Evolutionary conservation across 2,329 filamentous ascomycete genomes (phyloP).

Genomic region (Bipolaris zeicola): DNA sequence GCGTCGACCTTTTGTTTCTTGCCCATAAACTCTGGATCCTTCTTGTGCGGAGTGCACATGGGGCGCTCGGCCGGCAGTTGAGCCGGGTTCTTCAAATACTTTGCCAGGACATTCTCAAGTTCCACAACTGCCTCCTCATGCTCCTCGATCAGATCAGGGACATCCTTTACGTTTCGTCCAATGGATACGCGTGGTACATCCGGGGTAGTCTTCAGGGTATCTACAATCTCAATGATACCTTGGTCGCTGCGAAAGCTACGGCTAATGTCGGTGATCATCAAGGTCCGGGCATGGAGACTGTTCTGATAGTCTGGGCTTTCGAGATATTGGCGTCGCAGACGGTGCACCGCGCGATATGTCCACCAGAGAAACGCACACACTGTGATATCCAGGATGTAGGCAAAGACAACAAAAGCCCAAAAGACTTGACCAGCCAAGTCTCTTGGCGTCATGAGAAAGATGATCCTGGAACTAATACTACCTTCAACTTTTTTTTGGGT

Average conservation of each 20-base stretch:
- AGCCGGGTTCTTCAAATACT: conserved; percentile 86
- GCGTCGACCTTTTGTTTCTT: conserved; percentile 82
- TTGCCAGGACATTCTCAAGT: conserved; percentile 82
- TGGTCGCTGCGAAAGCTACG: conserved; percentile 79
- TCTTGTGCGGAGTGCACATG: conserved; percentile 77
- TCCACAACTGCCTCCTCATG: conserved; percentile 81
- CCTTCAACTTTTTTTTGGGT: conserved; percentile 18
- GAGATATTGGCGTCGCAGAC: conserved; percentile 78
- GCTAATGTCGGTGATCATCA: conserved; percentile 82
- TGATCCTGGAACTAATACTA: conserved; percentile 12
- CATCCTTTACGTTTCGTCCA: conserved; percentile 87
- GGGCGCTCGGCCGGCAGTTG: conserved; percentile 78
- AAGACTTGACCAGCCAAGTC: conserved; percentile 56
- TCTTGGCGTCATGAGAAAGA: conserved; percentile 49
- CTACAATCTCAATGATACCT: conserved; percentile 82
- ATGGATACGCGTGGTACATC: conserved; percentile 81
- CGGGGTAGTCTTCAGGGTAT: conserved; percentile 77
- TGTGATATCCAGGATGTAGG: conserved; percentile 73
- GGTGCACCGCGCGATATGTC: conserved; percentile 78
- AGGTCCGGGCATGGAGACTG: conserved; percentile 75
- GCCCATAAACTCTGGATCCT: conserved; percentile 67
- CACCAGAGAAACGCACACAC: conserved; percentile 83
- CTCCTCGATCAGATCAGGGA: conserved; percentile 83
- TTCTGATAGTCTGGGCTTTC: conserved; percentile 85
- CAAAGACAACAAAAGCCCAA: conserved; percentile 65